Conservation (phyloP, 306 rosid species). For the Coriaria nepalensis region DNA sequence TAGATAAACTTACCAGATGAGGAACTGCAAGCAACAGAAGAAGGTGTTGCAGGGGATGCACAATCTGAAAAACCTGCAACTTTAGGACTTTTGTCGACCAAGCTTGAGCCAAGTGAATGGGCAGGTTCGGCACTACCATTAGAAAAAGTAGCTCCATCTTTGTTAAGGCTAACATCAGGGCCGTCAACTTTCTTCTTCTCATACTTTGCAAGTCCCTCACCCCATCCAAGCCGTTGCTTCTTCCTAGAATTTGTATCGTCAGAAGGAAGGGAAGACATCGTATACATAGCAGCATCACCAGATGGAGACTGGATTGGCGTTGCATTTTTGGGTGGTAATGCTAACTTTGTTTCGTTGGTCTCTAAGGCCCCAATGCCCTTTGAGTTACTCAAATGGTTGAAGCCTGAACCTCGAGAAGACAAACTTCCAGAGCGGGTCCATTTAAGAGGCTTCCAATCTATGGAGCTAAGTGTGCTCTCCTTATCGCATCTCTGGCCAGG, state of each 20-base stretch:
- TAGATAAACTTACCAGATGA: conserved; percentile 56
- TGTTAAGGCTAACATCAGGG: conserved; percentile 45
- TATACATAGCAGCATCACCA: conserved; percentile 61
- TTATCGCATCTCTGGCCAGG: conserved; percentile 51
- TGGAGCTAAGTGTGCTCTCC: conserved; percentile 41
- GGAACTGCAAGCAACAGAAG: conserved; percentile 94
- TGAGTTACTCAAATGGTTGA: conserved; percentile 63
- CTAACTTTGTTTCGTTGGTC: conserved; percentile 45
- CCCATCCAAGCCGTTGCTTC: conserved; percentile 93
- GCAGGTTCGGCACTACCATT: conserved; percentile 32
- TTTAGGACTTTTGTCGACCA: conserved; percentile 62
- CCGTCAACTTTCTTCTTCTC: conserved; percentile 88
- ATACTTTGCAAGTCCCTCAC: conserved; percentile 93
- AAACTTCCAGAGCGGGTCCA: conserved; percentile 87
- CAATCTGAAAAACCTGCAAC: conserved; percentile 46
- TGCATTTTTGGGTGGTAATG: conserved; percentile 37
- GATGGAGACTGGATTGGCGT: conserved; percentile 48
- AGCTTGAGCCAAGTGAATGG: conserved; percentile 32
- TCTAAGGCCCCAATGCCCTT: conserved; percentile 54
- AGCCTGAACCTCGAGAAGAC: conserved; percentile 84
- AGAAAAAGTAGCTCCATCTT: conserved; percentile 38
- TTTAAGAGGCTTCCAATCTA: conserved; percentile 86
- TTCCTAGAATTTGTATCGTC: conserved; percentile 68
- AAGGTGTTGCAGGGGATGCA: conserved; percentile 94
- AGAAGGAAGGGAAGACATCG: conserved; percentile 50